These are phyloP conservation scores for Orbilia brochopaga DNA, from an alignment of 2,329 filamentous ascomycete species.

Conservation along the genomic window DNA sequence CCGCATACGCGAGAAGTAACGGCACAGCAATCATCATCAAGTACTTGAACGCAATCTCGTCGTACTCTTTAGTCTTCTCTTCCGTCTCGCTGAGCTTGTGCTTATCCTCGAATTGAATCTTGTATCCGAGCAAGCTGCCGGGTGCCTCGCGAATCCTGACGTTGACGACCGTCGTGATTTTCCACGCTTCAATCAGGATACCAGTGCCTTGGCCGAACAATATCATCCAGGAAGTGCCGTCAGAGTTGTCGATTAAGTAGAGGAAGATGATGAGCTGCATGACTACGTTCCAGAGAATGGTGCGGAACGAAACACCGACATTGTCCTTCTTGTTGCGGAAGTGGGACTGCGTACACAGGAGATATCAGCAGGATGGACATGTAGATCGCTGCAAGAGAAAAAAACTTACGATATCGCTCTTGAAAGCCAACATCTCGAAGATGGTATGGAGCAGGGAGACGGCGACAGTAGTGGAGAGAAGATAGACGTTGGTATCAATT, in stretches of 20 bases:
- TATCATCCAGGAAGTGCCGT: conserved; percentile 99
- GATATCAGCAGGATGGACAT: conserved; percentile 55
- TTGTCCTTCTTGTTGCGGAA: conserved; percentile 99
- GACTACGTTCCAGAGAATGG: conserved; percentile 94
- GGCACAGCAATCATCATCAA: conserved; percentile 92
- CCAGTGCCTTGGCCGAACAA: conserved; percentile 89
- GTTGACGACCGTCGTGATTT: conserved; percentile 93
- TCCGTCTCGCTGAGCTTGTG: conserved; percentile 93
- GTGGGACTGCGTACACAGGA: conserved; percentile 65
- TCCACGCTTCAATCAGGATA: conserved; percentile 82
- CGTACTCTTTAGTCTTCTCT: conserved; percentile 97
- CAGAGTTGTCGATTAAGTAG: conserved; percentile 95
- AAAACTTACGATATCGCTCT: conserved; percentile 74
- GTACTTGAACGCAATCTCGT: conserved; percentile 96
- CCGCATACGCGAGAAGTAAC: conserved; percentile 83
- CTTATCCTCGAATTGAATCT: conserved; percentile 90
- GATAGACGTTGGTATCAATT: conserved; percentile 89
- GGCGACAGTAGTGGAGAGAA: conserved; percentile 80
- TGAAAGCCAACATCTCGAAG: conserved; percentile 95
- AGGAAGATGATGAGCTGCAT: conserved; percentile 97
- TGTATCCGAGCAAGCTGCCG: conserved; percentile 76
- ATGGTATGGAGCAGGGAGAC: conserved; percentile 91
- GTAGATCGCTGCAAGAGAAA: too few species aligned
- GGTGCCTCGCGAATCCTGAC: conserved; percentile 76
- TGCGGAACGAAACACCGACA: conserved; percentile 92